These are phyloP conservation scores for Leptographium lundbergii DNA, from an alignment of 2,329 filamentous ascomycete genomes.

Conservation along the genomic window DNA sequence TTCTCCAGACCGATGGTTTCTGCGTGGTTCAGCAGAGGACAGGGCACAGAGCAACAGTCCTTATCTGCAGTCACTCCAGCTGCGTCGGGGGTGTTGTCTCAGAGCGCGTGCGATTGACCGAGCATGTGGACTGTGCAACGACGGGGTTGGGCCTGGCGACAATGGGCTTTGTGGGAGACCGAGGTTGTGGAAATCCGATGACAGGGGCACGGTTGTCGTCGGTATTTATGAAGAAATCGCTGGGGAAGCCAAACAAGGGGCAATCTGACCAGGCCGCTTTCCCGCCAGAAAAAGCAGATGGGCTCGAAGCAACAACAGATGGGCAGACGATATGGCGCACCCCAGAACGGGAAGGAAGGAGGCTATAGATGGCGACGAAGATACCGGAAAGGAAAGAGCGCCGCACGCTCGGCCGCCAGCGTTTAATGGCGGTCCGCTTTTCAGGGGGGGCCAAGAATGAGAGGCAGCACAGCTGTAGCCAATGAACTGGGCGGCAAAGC, in stretches of 20 bases:
- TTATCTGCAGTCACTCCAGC: neutral
- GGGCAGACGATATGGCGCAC: neutral
- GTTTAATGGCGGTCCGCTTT: neutral
- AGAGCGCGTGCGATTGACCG: too few species aligned
- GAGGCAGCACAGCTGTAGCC: neutral
- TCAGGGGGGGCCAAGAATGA: neutral
- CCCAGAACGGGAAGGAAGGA: neutral
- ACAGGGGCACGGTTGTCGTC: neutral
- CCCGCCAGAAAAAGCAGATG: neutral
- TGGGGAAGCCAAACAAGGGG: neutral
- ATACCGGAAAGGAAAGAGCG: neutral
- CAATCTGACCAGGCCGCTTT: neutral
- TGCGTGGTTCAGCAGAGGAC: neutral
- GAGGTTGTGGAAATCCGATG: neutral
- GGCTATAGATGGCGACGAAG: neutral
- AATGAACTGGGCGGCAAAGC: neutral
- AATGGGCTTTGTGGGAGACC: neutral
- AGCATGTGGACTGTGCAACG: neutral
- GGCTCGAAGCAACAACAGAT: neutral
- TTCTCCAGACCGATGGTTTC: neutral
- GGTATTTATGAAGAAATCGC: neutral
- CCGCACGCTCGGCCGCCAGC: neutral
- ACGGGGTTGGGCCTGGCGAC: neutral
- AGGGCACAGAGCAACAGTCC: neutral
- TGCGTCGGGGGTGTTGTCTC: neutral